Evolutionary conservation across 108 stramenopile genomes (phyloP).

Genomic region (Discostella stelligeroides): DNA sequence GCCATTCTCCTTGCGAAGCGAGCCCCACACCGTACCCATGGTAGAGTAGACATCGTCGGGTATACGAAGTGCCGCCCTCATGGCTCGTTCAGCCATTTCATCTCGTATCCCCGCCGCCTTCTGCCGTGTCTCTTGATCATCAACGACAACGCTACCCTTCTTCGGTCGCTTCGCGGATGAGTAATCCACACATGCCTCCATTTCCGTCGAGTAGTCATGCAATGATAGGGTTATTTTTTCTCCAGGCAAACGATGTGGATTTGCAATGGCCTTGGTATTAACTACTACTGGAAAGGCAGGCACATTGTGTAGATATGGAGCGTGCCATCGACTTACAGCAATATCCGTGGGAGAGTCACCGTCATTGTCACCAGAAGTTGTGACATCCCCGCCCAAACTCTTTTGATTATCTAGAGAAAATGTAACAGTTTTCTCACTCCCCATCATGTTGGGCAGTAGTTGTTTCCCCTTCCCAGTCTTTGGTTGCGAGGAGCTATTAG

Average conservation of each 20-base stretch:
- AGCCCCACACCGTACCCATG: slow-evolving; percentile 13
- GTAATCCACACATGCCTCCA: slow-evolving; percentile 39
- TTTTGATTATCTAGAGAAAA: slow-evolving; percentile 33
- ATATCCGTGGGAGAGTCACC: slow-evolving; percentile 36
- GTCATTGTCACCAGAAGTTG: slow-evolving; percentile 47
- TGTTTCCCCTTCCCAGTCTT: slow-evolving; percentile 39
- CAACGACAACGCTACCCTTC: slow-evolving; percentile 4
- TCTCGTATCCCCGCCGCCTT: neutral
- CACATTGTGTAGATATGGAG: slow-evolving; percentile 73
- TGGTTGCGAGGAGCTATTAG: neutral
- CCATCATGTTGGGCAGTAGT: slow-evolving; percentile 28
- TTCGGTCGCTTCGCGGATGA: neutral
- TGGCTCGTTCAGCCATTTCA: slow-evolving; percentile 2
- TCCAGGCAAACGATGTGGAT: slow-evolving; percentile 67
- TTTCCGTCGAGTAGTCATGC: slow-evolving; percentile 48
- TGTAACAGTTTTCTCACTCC: slow-evolving; percentile 29
- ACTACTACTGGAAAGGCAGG: slow-evolving; percentile 62
- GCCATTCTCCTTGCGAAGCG: slow-evolving; percentile 4
- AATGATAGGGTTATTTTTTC: slow-evolving; percentile 49
- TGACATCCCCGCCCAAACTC: slow-evolving; percentile 10
- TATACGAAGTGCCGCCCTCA: slow-evolving; percentile 18
- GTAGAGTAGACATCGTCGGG: slow-evolving; percentile 21
- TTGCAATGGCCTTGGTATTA: slow-evolving; percentile 51
- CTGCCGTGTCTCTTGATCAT: neutral
- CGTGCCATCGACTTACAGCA: slow-evolving; percentile 63